These are phyloP conservation scores for Populus davidiana DNA, from an alignment of 345 rosid genomes.

Conservation along the genomic window DNA sequence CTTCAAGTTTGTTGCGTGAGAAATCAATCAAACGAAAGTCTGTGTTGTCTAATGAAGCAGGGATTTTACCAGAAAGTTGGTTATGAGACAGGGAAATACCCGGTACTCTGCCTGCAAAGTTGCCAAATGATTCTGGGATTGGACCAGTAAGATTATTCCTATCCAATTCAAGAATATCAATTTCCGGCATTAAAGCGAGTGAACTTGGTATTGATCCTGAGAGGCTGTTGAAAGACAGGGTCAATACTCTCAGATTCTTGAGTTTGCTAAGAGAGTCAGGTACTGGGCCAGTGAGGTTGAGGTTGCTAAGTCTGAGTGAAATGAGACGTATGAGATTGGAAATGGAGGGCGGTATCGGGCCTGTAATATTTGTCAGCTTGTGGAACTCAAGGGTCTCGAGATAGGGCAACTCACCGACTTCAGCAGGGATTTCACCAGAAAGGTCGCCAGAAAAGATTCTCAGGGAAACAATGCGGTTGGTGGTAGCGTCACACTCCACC, in stretches of 20 bases:
- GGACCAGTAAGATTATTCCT: slow-evolving; percentile 58
- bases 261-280: slow-evolving; percentile 13
- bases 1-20: slow-evolving; percentile 58
- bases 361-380: slow-evolving; percentile 57
- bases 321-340: slow-evolving; percentile 9
- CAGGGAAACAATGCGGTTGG: slow-evolving; percentile 56
- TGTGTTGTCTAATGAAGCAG: slow-evolving; percentile 45
- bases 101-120: slow-evolving; percentile 29
- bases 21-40: slow-evolving; percentile 45
- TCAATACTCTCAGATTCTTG: slow-evolving; percentile 10
- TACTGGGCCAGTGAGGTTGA: slow-evolving; percentile 25
- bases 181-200: slow-evolving; percentile 44
- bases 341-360: slow-evolving; percentile 36
- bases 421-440: slow-evolving; percentile 54
- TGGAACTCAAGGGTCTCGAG: slow-evolving; percentile 47
- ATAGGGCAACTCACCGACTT: slow-evolving; percentile 58
- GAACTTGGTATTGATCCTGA: slow-evolving; percentile 37
- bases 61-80: slow-evolving; percentile 58
- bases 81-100: slow-evolving; percentile 59
- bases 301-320: slow-evolving; percentile 1
- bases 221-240: neutral
- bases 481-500: slow-evolving; percentile 55
- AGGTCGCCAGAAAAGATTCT: slow-evolving; percentile 51
- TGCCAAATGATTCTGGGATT: slow-evolving; percentile 60
- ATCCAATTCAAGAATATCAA: slow-evolving; percentile 46